phyloP scores from a whole-genome alignment of 2,329 filamentous ascomycete genomes.

The Cordyceps sp. region DNA sequence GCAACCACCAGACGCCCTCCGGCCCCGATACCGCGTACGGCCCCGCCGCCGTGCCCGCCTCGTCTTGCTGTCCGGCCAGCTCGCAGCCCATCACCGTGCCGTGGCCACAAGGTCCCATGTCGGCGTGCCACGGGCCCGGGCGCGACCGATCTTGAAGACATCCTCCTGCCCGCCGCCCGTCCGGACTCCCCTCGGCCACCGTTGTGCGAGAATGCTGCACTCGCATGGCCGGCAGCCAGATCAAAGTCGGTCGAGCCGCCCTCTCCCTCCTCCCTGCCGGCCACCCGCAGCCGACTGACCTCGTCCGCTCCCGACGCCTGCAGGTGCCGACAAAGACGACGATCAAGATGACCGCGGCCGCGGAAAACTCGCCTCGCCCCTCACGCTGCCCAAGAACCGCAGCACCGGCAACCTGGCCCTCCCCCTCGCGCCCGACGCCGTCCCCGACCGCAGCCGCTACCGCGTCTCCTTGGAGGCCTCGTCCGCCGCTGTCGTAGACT shows the following conservation, averaged over 20 bases:
- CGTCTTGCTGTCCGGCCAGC: no score
- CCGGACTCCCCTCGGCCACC: constrained; percentile 5
- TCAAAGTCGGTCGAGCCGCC: constrained; percentile 16
- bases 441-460: constrained; percentile 40
- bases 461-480: constrained; percentile 67
- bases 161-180: constrained; percentile 4
- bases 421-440: constrained; percentile 25
- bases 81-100: background rate
- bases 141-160: background rate
- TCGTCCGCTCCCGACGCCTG: background rate
- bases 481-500: constrained; percentile 46
- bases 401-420: constrained; percentile 46
- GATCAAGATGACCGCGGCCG: constrained; percentile 23
- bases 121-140: constrained; percentile 1
- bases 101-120: constrained; percentile 1
- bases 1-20: no score
- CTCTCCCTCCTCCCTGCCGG: background rate
- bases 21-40: no score
- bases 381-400: constrained; percentile 45
- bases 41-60: no score
- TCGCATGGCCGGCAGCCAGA: constrained; percentile 24
- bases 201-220: constrained; percentile 21
- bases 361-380: constrained; percentile 25
- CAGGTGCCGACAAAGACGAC: constrained; percentile 16
- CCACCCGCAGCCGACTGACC: constrained; percentile 1